phyloP scores from a whole-genome alignment of 768 basidiomycete genomes.

The Lanmaoa pseudosensibilis region DNA sequence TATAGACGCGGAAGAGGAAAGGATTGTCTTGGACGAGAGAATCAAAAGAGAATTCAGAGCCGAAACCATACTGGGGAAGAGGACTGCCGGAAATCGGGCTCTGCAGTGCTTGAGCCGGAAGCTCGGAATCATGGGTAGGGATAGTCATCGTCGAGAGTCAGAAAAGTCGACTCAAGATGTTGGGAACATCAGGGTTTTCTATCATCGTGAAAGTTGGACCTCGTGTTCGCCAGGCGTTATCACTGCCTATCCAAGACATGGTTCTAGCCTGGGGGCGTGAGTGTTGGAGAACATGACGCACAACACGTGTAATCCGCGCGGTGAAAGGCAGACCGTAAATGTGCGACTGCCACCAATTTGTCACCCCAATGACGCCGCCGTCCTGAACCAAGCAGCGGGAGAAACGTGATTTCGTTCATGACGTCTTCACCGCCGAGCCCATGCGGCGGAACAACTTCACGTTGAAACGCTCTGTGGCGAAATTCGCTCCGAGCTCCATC shows the following conservation, averaged over 20 bases:
- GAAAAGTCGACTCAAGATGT: conserved; percentile 7
- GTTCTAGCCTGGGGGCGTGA: neutral
- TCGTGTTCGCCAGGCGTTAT: conserved; percentile 36
- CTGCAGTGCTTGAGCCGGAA: conserved; percentile 14
- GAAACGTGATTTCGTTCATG: neutral
- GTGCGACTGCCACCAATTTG: neutral
- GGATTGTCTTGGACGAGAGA: conserved; percentile 61
- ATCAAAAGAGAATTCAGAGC: conserved; percentile 60
- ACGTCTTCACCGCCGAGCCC: neutral
- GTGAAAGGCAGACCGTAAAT: neutral
- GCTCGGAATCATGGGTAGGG: conserved; percentile 17
- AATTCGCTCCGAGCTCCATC: neutral
- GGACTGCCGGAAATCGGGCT: conserved; percentile 25
- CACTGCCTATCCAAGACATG: conserved; percentile 28
- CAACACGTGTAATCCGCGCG: conserved; percentile 28
- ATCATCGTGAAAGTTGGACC: conserved; percentile 20
- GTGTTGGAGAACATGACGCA: conserved; percentile 11
- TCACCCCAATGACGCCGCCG: neutral
- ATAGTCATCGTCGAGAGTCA: conserved; percentile 26
- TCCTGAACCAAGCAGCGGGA: neutral
- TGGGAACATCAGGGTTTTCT: conserved; percentile 26
- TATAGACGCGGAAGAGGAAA: conserved; percentile 80
- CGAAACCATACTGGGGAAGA: conserved; percentile 76
- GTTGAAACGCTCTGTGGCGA: neutral
- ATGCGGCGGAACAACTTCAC: neutral